Conservation (phyloP, 441 rosid genomes). For the Gossypium trilobum region DNA sequence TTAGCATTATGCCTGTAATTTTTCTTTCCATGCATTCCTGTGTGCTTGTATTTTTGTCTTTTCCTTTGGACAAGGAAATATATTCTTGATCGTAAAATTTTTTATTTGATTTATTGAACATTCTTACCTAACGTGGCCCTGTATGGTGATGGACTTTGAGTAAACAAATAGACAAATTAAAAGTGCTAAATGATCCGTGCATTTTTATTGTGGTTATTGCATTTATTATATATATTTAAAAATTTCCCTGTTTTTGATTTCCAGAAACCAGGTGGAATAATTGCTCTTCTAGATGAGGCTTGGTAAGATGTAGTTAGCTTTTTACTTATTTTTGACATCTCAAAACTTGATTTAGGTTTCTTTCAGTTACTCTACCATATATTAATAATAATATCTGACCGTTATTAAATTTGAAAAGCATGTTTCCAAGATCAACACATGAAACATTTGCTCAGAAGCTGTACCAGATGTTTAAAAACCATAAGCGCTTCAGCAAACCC, state of each 20-base stretch:
- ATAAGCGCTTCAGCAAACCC: slow-evolving; percentile 90
- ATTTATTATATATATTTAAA: not conserved
- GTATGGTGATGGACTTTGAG: not conserved
- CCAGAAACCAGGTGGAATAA: slow-evolving; percentile 99
- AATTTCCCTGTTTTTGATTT: slow-evolving; percentile 17
- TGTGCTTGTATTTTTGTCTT: not conserved
- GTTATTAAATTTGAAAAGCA: slow-evolving; percentile 29
- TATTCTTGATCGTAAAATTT: not conserved
- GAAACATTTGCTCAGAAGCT: slow-evolving; percentile 99
- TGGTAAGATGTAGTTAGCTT: slow-evolving; percentile 50
- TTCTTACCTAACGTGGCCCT: not conserved
- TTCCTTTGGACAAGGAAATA: not conserved
- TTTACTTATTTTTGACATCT: slow-evolving; percentile 2
- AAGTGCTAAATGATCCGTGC: not conserved
- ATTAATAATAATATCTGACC: slow-evolving; percentile 13
- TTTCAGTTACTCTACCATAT: slow-evolving; percentile 3
- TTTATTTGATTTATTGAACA: not conserved
- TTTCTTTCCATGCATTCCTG: not conserved
- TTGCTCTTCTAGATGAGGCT: slow-evolving; percentile 97
- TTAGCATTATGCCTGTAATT: not conserved
- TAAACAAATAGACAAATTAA: not conserved
- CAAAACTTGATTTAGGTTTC: not conserved
- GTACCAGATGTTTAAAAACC: slow-evolving; percentile 83
- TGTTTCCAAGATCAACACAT: slow-evolving; percentile 98
- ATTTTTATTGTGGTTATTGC: not conserved